phyloP scores from a whole-genome alignment of 495 filamentous ascomycete genomes.

The Penicillium mononematosum region DNA sequence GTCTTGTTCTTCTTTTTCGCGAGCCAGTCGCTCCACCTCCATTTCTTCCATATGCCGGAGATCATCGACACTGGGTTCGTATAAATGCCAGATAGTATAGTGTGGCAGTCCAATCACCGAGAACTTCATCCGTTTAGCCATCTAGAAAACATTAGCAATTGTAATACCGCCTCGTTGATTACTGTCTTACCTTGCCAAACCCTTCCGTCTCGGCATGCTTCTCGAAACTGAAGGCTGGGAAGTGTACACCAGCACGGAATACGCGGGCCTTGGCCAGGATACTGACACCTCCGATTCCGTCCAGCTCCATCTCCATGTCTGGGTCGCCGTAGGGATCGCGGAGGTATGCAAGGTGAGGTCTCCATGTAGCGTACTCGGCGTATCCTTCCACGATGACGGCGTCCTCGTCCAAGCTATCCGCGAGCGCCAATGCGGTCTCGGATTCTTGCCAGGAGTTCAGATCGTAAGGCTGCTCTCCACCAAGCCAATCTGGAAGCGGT shows the following conservation, averaged over 20 bases:
- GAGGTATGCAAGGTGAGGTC: conserved; percentile 95
- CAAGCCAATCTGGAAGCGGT: conserved; percentile 97
- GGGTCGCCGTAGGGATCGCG: conserved; percentile 96
- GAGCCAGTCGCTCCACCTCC: conserved; percentile 72
- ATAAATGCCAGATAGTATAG: conserved; percentile 99
- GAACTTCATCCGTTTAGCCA: conserved; percentile 93
- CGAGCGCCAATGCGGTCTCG: conserved; percentile 89
- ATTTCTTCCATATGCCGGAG: conserved; percentile 98
- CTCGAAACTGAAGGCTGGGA: conserved; percentile 98
- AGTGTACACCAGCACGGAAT: conserved; percentile 92
- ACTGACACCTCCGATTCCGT: conserved; percentile 95
- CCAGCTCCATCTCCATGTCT: conserved; percentile 99
- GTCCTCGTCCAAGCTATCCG: conserved; percentile 95
- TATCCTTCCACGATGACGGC: conserved; percentile 99
- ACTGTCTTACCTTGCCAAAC: conserved; percentile 82
- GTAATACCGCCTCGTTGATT: background rate
- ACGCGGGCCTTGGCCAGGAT: conserved; percentile 96
- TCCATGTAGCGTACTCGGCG: conserved; percentile 98
- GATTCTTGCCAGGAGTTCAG: conserved; percentile 99
- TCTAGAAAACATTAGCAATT: conserved; percentile 56
- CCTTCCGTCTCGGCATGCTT: conserved; percentile 98
- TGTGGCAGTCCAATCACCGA: conserved; percentile 97
- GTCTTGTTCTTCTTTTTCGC: conserved; percentile 72
- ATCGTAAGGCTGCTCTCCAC: conserved; percentile 98
- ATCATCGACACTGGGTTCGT: conserved; percentile 96